A percentile compares a stretch with the other conserved stretches of the same genome.
Evolutionary conservation across 257 asterid genomes (phyloP).

Genomic region (Fraxinus cuspidata): DNA sequence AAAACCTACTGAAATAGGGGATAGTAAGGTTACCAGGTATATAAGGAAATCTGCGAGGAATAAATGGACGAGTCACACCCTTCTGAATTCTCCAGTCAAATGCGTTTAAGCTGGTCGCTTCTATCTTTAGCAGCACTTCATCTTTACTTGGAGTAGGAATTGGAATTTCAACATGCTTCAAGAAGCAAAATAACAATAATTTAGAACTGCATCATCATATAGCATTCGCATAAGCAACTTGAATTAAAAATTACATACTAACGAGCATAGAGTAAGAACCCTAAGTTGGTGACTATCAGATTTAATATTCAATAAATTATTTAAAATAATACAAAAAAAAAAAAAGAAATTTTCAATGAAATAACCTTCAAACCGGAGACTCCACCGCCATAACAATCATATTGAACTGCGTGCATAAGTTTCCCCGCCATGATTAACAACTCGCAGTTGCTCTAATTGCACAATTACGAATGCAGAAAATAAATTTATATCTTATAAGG

Average conservation of each 20-base stretch:
- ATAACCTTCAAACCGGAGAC: conserved; percentile 72
- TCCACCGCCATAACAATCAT: conserved; percentile 75
- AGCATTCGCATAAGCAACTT: no score
- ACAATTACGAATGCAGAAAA: not conserved
- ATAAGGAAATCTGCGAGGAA: conserved; percentile 50
- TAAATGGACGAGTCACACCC: conserved; percentile 56
- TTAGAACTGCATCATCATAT: no score
- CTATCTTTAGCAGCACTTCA: conserved; percentile 68
- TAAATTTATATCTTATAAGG: not conserved
- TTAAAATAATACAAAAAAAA: no score
- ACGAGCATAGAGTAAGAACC: no score
- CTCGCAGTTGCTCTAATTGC: not conserved
- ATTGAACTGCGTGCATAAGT: conserved; percentile 77
- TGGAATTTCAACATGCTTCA: conserved; percentile 71
- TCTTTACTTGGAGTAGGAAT: conserved; percentile 57
- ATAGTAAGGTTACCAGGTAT: conserved; percentile 48
- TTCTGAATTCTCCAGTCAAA: conserved; percentile 68
- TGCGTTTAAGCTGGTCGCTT: conserved; percentile 70
- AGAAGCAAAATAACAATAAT: not conserved
- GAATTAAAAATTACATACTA: no score
- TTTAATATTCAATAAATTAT: no score
- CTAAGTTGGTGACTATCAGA: no score
- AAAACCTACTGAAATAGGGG: not conserved
- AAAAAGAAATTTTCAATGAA: not conserved
- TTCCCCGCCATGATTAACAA: conserved; percentile 52